Conservation (phyloP, 176 grass and related monocot genomes). For the Juncus effusus region DNA sequence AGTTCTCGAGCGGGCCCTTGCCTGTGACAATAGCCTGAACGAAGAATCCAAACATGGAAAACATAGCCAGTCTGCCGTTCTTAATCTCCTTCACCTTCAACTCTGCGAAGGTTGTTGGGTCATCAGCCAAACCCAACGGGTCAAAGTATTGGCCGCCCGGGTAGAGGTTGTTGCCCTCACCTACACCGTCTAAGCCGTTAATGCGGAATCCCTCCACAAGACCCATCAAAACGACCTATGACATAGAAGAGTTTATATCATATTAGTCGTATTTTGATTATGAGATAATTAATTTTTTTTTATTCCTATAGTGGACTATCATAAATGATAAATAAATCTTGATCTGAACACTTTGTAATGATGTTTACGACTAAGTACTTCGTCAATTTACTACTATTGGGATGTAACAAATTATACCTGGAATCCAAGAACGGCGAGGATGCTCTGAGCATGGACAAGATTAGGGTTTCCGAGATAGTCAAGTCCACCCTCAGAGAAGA, state of each 20-base stretch:
- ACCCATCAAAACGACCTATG: slow-evolving; percentile 76
- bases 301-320: too few species aligned
- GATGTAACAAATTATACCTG: slow-evolving; percentile 27
- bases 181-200: slow-evolving; percentile 78
- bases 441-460: slow-evolving; percentile 98
- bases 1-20: slow-evolving; percentile 88
- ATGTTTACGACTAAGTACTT: too few species aligned
- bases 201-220: slow-evolving; percentile 91
- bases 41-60: slow-evolving; percentile 95
- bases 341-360: too few species aligned
- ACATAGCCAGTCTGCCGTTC: slow-evolving; percentile 92
- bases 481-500: slow-evolving; percentile 94
- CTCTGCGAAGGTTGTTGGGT: slow-evolving; percentile 72
- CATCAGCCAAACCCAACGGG: slow-evolving; percentile 80
- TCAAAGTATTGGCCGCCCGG: slow-evolving; percentile 91
- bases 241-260: not conserved
- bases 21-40: slow-evolving; percentile 92
- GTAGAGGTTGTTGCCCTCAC: slow-evolving; percentile 93
- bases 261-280: not conserved
- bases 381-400: too few species aligned
- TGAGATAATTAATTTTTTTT: too few species aligned
- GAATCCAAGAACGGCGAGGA: slow-evolving; percentile 77
- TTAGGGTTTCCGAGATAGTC: slow-evolving; percentile 97
- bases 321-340: too few species aligned
- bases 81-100: slow-evolving; percentile 98